Evolutionary conservation across 1,284 basidiomycete genomes (phyloP).

Genomic region (Sporisorium iseilematis-ciliati): DNA sequence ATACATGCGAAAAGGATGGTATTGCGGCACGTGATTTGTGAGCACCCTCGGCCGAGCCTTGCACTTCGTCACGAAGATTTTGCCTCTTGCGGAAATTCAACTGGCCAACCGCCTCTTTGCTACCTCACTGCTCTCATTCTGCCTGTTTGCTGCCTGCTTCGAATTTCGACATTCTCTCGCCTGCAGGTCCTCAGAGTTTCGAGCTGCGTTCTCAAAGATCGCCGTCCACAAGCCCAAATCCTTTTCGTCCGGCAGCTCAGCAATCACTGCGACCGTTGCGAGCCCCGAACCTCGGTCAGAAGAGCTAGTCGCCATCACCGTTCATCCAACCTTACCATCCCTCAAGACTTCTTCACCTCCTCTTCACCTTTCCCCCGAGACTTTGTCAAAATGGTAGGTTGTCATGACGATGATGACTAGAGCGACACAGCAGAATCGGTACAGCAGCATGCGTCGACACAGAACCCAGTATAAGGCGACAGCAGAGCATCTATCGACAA

Average conservation of each 20-base stretch:
- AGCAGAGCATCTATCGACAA: too few species aligned
- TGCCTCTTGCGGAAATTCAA: background rate
- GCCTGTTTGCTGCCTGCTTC: constrained; percentile 6
- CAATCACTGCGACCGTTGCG: background rate
- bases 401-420: background rate
- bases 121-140: background rate
- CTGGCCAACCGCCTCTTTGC: background rate
- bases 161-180: background rate
- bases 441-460: constrained; percentile 6
- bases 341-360: constrained; percentile 39
- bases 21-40: background rate
- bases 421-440: background rate
- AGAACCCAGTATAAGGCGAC: background rate
- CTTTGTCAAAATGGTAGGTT: constrained; percentile 54
- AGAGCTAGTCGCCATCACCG: constrained; percentile 31
- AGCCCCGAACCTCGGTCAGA: background rate
- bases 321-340: constrained; percentile 24
- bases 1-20: background rate
- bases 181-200: constrained; percentile 2
- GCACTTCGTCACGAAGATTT: background rate
- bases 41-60: background rate
- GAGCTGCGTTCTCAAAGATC: background rate
- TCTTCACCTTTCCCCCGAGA: constrained; percentile 12
- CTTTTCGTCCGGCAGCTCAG: constrained; percentile 8
- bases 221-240: constrained; percentile 18